These are phyloP conservation scores for Iodosphaeria phyllophila DNA, from an alignment of 2,329 filamentous ascomycete genomes.

Conservation along the genomic window DNA sequence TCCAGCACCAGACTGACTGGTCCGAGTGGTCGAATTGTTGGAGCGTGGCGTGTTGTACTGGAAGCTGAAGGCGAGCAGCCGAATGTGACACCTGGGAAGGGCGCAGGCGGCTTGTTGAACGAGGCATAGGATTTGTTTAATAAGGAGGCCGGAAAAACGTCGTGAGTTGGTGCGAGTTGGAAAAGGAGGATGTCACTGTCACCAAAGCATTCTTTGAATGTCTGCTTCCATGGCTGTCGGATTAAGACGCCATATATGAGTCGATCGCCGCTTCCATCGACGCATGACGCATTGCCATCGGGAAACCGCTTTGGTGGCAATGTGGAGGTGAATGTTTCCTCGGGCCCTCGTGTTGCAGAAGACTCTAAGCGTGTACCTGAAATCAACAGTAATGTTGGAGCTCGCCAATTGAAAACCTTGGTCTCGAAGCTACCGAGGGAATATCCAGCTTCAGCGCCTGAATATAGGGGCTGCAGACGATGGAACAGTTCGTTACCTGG, in stretches of 20 bases:
- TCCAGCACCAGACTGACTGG: conserved; percentile 46
- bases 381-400: conserved; percentile 54
- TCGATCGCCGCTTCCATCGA: conserved; percentile 25
- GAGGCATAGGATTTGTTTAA: conserved; percentile 49
- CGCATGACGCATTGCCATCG: conserved; percentile 21
- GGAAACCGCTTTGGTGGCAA: conserved; percentile 44
- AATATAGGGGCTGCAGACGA: conserved; percentile 47
- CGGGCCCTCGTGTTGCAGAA: conserved; percentile 26
- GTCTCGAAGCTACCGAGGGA: conserved; percentile 62
- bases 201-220: conserved; percentile 50
- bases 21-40: conserved; percentile 9
- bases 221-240: conserved; percentile 48
- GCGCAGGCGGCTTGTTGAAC: conserved; percentile 41
- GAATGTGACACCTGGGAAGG: conserved; percentile 43
- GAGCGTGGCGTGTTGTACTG: conserved; percentile 12
- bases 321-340: conserved; percentile 37
- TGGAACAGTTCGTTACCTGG: conserved; percentile 45
- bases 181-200: conserved; percentile 45
- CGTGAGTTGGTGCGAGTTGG: conserved; percentile 52
- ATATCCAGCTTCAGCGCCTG: conserved; percentile 52
- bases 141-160: conserved; percentile 47
- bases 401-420: conserved; percentile 60
- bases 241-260: conserved; percentile 52
- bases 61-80: conserved; percentile 39
- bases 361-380: conserved; percentile 40